phyloP scores from a whole-genome alignment of 1,284 basidiomycete genomes.

The Meripilus lineatus region DNA sequence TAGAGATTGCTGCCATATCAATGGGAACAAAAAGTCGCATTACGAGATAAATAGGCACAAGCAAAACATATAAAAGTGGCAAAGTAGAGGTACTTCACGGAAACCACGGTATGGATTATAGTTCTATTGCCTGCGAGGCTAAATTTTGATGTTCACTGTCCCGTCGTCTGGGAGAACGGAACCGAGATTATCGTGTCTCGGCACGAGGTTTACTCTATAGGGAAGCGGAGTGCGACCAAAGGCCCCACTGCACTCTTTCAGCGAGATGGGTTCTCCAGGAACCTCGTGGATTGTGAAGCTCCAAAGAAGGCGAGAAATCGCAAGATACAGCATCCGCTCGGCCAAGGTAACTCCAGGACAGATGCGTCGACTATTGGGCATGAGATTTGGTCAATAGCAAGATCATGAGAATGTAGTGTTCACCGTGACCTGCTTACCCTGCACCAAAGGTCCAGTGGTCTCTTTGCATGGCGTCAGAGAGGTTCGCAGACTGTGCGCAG shows the following conservation, averaged over 20 bases:
- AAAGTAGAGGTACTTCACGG: no score
- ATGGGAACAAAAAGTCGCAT: no score
- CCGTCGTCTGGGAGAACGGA: no score
- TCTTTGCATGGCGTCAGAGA: slow-evolving; percentile 4
- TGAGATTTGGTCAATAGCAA: neutral
- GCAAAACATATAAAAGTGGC: no score
- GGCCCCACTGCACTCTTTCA: slow-evolving; percentile 31
- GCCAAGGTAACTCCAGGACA: slow-evolving; percentile 30
- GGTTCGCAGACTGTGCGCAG: slow-evolving; percentile 6
- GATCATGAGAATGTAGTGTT: neutral
- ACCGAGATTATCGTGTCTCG: slow-evolving; percentile 12
- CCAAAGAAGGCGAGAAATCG: slow-evolving; percentile 30
- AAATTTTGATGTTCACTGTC: no score
- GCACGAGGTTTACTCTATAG: slow-evolving; percentile 18
- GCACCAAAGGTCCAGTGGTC: no score
- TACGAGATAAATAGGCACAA: no score
- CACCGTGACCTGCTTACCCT: no score
- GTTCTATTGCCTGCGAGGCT: no score
- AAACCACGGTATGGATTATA: no score
- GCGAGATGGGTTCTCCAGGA: slow-evolving; percentile 29
- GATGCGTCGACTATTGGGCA: slow-evolving; percentile 11
- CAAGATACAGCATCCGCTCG: slow-evolving; percentile 29
- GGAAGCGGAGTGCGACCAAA: slow-evolving; percentile 25
- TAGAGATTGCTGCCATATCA: no score
- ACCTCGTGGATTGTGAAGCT: slow-evolving; percentile 23